Conservation (phyloP, 2,329 filamentous ascomycete species). For the Fusarium solani-melongenae region DNA sequence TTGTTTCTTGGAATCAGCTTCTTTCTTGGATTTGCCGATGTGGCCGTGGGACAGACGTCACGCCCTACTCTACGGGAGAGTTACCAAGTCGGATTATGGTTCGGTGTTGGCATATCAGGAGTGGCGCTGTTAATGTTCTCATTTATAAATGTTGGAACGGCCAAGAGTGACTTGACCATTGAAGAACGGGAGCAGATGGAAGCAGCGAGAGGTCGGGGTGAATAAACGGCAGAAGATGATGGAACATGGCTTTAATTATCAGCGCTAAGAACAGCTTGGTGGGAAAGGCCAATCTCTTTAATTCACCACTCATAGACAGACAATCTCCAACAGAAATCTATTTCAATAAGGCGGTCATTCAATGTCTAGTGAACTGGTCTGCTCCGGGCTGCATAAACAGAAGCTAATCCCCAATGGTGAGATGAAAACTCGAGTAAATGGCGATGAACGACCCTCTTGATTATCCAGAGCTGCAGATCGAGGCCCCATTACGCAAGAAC, state of each 20-base stretch:
- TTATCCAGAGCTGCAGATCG: too few species aligned
- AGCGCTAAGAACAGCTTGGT: not conserved
- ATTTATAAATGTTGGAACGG: not conserved
- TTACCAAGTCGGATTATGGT: constrained; percentile 1
- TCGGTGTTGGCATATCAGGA: not conserved
- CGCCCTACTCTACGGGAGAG: not conserved
- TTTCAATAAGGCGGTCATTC: not conserved
- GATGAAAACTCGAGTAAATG: not conserved
- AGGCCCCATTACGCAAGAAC: too few species aligned
- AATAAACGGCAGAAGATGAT: not conserved
- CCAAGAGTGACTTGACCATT: constrained; percentile 3
- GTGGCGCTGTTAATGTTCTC: not conserved
- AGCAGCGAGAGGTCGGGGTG: not conserved
- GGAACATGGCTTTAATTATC: not conserved
- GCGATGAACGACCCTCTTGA: too few species aligned
- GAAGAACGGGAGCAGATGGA: not conserved
- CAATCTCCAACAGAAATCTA: not conserved
- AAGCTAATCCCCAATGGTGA: not conserved
- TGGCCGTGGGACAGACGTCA: not conserved
- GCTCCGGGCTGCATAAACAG: not conserved
- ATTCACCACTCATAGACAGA: not conserved
- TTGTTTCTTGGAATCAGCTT: not conserved
- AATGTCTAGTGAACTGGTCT: not conserved
- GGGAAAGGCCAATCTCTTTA: not conserved
- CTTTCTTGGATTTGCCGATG: not conserved